A percentile compares a stretch with the other conserved stretches of the same genome.
These are phyloP conservation scores for Stentor coeruleus DNA, from an alignment of 73 alveolate genomes.

Conservation along the genomic window DNA sequence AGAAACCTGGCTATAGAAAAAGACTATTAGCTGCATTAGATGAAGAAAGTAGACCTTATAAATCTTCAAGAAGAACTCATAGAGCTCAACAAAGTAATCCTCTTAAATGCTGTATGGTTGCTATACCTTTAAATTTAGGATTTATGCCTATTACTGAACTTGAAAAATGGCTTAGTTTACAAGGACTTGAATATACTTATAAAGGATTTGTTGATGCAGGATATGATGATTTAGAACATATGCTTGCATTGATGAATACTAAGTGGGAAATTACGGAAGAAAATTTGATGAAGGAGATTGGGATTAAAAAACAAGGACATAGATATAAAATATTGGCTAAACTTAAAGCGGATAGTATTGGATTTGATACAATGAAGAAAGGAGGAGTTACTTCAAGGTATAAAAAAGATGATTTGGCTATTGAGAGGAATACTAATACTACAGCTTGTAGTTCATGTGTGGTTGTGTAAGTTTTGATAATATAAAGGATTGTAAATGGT, in stretches of 20 bases:
- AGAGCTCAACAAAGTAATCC: neutral
- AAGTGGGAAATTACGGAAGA: neutral
- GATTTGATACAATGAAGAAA: slow-evolving; percentile 2
- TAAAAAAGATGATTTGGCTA: neutral
- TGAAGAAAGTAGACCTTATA: neutral
- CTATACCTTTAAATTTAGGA: neutral
- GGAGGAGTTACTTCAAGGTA: slow-evolving; percentile 1
- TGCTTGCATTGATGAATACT: slow-evolving; percentile 7
- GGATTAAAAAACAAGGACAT: neutral
- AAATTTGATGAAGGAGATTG: neutral
- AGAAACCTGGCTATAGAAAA: neutral
- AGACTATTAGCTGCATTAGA: slow-evolving; percentile 12
- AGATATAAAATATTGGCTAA: neutral
- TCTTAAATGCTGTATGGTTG: neutral
- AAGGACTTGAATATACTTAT: neutral
- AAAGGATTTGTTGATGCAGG: neutral
- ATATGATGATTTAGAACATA: slow-evolving; percentile 10
- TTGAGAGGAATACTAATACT: neutral
- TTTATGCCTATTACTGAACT: neutral
- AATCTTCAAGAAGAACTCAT: neutral
- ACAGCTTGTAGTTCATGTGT: neutral
- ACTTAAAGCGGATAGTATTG: neutral
- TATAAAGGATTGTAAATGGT: too few species aligned
- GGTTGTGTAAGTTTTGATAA: neutral
- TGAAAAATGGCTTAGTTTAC: neutral